Base-by-base conservation (phyloP, 106 monocot species). In the Platanthera guangdongensis region DNA sequence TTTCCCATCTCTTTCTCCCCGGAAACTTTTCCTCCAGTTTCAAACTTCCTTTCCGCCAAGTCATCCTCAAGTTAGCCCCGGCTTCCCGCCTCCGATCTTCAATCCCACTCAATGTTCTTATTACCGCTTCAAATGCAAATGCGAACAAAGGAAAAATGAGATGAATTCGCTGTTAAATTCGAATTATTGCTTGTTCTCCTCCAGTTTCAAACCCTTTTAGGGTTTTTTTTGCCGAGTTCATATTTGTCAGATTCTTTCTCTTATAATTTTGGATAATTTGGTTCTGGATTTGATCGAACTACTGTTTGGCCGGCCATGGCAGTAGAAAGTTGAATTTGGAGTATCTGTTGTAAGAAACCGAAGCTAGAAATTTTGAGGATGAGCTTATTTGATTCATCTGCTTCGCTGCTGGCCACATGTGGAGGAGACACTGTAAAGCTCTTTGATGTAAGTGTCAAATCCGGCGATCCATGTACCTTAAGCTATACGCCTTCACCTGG, bases 391-490 rank as follows among this genome's bases (percentile, higher is more conserved):
- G 89, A 89, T 76, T 80, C 85, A 57, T 82, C 86, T 63, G 75
- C 87, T 32, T 82, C 86, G 57, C 74, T 93, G 52, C 73, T 97
- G 71, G 93, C 91, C 39, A 85, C 93, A 51, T 91, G 97, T 71
- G 97, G 89, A 47, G 97, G 97, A 15, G 93, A 90, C 82, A 92
- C 97, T 21, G 97, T 97, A 78, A 97, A 97, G 86, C 76, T 97
- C 12, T 94, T 94, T 79, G 97, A 97, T 76, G 84, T 89, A 51
- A 85, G 80, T 7, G 82, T 82, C 25, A 87, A 85, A 47, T 85
- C 89, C 47, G 97, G 89, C 55, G 93, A 97, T 75, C 94, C 97
- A 12, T 97, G 93, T 80, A 68, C 77, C 12, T 81, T 91, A 16
- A 91, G 87, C 81, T 97, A 97, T 80, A 55, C 87, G 0, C 97